Evolutionary conservation across 352 stramenopile genomes (phyloP).

Genomic region (Globisporangium iwayamae): DNA sequence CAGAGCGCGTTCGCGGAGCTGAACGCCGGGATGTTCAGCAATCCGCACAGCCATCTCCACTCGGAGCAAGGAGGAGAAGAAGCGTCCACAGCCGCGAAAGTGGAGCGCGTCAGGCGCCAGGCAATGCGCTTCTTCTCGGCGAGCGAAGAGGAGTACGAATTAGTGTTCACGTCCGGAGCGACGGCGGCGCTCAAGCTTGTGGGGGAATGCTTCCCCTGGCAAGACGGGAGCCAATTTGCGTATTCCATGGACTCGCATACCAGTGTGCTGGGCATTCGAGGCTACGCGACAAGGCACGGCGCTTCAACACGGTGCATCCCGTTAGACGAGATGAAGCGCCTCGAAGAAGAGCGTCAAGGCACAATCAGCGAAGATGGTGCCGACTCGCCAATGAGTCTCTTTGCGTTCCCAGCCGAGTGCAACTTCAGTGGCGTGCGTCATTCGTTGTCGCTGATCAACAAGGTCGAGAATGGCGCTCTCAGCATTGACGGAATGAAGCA

Average conservation of each 20-base stretch:
- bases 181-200: conserved; percentile 81
- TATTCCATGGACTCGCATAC: conserved; percentile 70
- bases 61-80: conserved; percentile 13
- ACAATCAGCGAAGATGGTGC: background rate
- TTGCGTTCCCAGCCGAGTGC: conserved; percentile 71
- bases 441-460: conserved; percentile 35
- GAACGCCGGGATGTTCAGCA: conserved; percentile 46
- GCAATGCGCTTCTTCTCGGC: conserved; percentile 70
- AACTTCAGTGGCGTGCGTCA: conserved; percentile 73
- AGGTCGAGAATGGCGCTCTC: conserved; percentile 25
- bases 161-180: conserved; percentile 85
- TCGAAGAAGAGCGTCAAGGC: conserved; percentile 14
- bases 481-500: background rate
- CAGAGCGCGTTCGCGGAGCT: conserved; percentile 45
- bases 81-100: conserved; percentile 32
- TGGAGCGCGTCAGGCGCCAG: conserved; percentile 46
- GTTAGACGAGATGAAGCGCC: conserved; percentile 34
- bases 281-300: conserved; percentile 29
- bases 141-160: conserved; percentile 60
- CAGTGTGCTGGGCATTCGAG: conserved; percentile 65
- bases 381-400: conserved; percentile 33
- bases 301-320: conserved; percentile 30
- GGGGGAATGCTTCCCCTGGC: conserved; percentile 80
- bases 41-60: conserved; percentile 51
- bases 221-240: conserved; percentile 40